Base-by-base conservation (phyloP, 1,139 yeast species). In the Sugiyamaella xylanicola region DNA sequence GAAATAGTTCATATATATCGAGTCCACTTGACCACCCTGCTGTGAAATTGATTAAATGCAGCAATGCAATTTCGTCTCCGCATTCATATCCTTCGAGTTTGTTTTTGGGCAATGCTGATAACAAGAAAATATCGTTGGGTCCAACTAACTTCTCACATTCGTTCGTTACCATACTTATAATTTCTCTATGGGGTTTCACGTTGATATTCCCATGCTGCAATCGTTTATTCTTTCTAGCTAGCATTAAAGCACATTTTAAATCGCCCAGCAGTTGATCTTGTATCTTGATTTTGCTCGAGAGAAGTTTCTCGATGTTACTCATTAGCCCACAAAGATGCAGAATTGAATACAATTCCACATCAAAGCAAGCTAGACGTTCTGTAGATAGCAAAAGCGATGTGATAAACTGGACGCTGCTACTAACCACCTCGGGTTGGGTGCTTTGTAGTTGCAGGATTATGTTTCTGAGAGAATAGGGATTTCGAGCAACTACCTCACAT, bases 11-110 rank as follows among this genome's bases (percentile, higher is more conserved):
- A 46, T 62, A 58, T 46, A 69, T 59, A 53, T 69, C 73, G 17
- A 69, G 65, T 57, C 67, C 58, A 9, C 72, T 72, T 7, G 67
- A 66, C 65, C 69, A 63, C 40, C 65, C 62, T 19, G 65, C 58
- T 17, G 60, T 55, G 32, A 54, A 50, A 46, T 65, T 63, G 55
- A 68, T 61, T 48, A 66, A 59, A 4, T 61, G 58, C n/a, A 59
- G 54, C 7, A 68, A 67, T 3, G 17, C 5, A 15, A 1, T n/a
- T 39, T 39, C 51, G 15, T 48, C 59, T 67, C 69, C 67, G 15
- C 4, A 32, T 13, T 8, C 15, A 8, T 8, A 45, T 68, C 69
- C 13, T 17, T 19, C n/a, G 16, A 13, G 17, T 1, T 48, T 3
- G 9, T 13, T 22, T 46, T 35, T 21, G 19, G 19, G 9, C 21